These are phyloP conservation scores for Fusarium luffae DNA, from an alignment of 2,329 filamentous ascomycete species.

Conservation along the genomic window DNA sequence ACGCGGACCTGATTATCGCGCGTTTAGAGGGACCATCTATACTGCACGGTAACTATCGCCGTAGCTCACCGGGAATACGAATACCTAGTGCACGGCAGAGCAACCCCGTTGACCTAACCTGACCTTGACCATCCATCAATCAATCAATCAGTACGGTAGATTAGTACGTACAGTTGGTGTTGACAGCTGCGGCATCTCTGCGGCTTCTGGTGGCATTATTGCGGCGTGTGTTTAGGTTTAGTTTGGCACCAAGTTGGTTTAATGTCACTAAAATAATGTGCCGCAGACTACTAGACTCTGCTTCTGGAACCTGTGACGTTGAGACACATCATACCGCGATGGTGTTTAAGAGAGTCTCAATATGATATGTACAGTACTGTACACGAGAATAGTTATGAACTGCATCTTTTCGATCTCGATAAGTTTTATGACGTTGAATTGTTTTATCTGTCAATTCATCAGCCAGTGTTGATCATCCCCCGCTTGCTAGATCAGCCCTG, in stretches of 20 bases:
- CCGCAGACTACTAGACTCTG: neutral
- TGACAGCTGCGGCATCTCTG: conserved; percentile 16
- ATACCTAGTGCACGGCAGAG: neutral
- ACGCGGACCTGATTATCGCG: conserved; percentile 9
- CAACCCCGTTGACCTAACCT: conserved; percentile 2
- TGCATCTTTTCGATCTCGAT: conserved; percentile 6
- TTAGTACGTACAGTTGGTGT: too few relatives aligned
- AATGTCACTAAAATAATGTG: neutral
- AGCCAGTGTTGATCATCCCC: neutral
- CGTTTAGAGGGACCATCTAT: neutral
- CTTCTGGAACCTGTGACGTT: neutral
- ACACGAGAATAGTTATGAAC: neutral
- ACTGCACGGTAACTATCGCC: neutral
- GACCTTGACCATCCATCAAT: neutral
- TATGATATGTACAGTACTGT: neutral
- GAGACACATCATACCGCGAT: neutral
- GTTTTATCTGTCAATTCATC: neutral
- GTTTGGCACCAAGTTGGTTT: neutral
- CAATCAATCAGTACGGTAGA: neutral
- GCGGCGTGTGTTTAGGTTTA: neutral
- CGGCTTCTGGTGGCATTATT: neutral
- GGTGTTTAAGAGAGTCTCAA: neutral
- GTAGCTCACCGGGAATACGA: conserved; percentile 5
- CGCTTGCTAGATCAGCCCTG: conserved; percentile 17
- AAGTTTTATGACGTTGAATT: conserved; percentile 4